A percentile compares a stretch with the other conserved stretches of the same genome.
Conservation (phyloP, 257 asterid species). For the Capsicum rhomboideum region DNA sequence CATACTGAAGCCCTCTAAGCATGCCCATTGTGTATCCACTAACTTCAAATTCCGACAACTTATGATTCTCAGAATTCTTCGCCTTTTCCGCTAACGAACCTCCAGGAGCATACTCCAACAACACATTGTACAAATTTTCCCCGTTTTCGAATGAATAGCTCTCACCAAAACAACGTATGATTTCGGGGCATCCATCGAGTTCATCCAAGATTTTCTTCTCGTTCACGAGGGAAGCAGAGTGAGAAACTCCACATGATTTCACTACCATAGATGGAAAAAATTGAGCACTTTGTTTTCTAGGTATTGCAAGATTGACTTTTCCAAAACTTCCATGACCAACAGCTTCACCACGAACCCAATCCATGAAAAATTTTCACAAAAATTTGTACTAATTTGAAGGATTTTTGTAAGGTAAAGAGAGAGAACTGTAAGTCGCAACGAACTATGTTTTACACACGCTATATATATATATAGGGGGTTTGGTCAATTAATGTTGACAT, state of each 20-base stretch:
- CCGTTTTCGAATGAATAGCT: conserved; percentile 49
- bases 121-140: conserved; percentile 58
- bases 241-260: conserved; percentile 48
- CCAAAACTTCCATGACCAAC: conserved; percentile 81
- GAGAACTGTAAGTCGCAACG: not conserved
- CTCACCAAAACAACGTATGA: conserved; percentile 64
- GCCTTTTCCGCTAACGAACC: conserved; percentile 51
- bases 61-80: conserved; percentile 15
- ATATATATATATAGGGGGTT: conserved; percentile 19
- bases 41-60: conserved; percentile 38
- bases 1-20: conserved; percentile 40
- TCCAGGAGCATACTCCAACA: conserved; percentile 72
- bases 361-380: conserved; percentile 27
- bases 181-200: conserved; percentile 44
- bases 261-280: conserved; percentile 56
- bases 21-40: conserved; percentile 39
- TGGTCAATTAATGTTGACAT: conserved; percentile 4
- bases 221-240: conserved; percentile 31
- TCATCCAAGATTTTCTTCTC: conserved; percentile 59
- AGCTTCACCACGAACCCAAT: conserved; percentile 67
- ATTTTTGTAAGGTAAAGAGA: not conserved
- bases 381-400: not conserved
- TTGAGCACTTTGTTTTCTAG: conserved; percentile 1
- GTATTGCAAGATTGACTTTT: conserved; percentile 52
- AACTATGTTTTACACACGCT: not conserved